Evolutionary conservation across 345 rosid species (phyloP).

Genomic region (Lagerstroemia speciosa): DNA sequence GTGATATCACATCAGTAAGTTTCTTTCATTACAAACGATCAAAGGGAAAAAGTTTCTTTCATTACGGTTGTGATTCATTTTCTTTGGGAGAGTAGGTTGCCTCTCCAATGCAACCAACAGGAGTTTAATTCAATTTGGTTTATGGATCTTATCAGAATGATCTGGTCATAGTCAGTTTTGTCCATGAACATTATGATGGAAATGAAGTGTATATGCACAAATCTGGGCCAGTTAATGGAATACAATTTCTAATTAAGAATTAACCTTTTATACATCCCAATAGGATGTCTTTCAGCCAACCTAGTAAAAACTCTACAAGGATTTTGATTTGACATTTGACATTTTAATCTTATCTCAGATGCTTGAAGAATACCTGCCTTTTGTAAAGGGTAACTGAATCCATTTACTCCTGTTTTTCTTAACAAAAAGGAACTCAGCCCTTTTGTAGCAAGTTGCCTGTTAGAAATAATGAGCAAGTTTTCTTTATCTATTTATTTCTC

Average conservation of each 20-base stretch:
- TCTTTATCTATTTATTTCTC: no score
- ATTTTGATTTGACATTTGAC: no score
- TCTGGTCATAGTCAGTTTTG: not conserved
- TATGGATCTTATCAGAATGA: no score
- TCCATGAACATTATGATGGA: not conserved
- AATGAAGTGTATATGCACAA: not conserved
- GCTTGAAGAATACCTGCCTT: not conserved
- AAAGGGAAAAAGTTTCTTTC: no score
- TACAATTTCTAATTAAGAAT: not conserved
- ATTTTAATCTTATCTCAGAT: not conserved
- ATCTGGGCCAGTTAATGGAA: not conserved
- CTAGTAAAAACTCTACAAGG: not conserved
- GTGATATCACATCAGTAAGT: no score
- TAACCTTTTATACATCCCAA: not conserved
- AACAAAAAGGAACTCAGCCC: not conserved
- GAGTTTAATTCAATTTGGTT: no score
- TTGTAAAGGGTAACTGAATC: not conserved
- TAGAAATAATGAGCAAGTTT: not conserved
- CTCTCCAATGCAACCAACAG: no score
- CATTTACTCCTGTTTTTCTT: not conserved
- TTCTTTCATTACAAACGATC: no score
- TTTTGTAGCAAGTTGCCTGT: not conserved
- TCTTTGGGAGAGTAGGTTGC: no score
- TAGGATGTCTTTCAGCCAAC: not conserved
- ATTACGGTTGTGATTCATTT: no score